A percentile compares a stretch with the other conserved stretches of the same genome.
Evolutionary conservation across 2,329 filamentous ascomycete species (phyloP).

Genomic region (Aspergillus bombycis): DNA sequence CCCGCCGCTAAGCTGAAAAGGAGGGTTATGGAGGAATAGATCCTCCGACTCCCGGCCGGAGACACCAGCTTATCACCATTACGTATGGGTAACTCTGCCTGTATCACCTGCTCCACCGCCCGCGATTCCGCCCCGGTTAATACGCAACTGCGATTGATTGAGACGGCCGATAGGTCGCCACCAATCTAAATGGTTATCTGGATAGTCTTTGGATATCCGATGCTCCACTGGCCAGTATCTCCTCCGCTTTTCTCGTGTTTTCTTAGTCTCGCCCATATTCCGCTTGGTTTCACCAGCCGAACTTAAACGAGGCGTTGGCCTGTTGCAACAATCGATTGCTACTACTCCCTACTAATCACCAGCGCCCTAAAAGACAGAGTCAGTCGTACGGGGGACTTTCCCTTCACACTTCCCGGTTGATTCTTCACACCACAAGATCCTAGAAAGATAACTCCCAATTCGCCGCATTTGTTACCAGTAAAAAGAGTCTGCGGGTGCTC

Average conservation of each 20-base stretch:
- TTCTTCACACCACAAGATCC: not conserved
- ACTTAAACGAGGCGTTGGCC: not conserved
- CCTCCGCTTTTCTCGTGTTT: conserved; percentile 8
- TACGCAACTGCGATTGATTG: conserved; percentile 18
- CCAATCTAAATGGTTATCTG: conserved; percentile 8
- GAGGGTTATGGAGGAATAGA: not conserved
- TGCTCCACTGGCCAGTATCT: conserved; percentile 1
- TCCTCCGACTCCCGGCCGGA: conserved; percentile 9
- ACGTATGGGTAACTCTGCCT: not conserved
- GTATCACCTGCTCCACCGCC: conserved; percentile 1
- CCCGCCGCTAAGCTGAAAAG: not conserved
- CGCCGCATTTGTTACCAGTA: not conserved
- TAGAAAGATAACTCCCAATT: not conserved
- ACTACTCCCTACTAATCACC: not conserved
- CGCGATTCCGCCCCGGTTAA: not conserved
- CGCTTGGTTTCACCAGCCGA: not conserved
- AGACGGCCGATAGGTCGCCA: conserved; percentile 18
- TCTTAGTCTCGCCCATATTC: not conserved
- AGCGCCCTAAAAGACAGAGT: not conserved
- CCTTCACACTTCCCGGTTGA: not conserved
- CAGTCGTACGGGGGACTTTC: not conserved
- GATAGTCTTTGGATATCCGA: not conserved
- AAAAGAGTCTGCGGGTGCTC: conserved; percentile 2
- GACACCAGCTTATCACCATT: conserved; percentile 4
- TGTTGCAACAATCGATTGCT: not conserved